Evolutionary conservation across 345 rosid species (phyloP), one percentile per base, ranked within the genome.

Genomic region (Zanthoxylum bungeanum): DNA sequence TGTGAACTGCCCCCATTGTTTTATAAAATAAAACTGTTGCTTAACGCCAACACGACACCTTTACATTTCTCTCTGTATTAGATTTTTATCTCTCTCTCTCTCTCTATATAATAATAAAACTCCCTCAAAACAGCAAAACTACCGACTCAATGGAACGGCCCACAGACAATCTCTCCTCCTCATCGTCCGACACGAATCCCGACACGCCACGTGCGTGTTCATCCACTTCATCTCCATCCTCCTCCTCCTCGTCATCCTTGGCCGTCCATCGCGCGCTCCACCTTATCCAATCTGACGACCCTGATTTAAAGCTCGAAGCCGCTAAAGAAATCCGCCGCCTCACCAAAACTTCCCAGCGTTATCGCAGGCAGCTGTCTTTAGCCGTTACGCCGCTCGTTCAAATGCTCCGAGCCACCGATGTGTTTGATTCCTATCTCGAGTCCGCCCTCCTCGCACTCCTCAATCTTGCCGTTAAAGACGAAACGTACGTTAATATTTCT

Each of bases 381-480:
- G 91, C 98, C 51, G 86, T 95, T 33, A 58, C 66, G 19, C 96
- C 96, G 4, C 92, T 95, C 9, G 99, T 95, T 61, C 85, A 89
- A 68, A 87, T 92, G 97, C 93, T 92, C 69, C 81, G 80, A 39
- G 51, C 66, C 25, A 84, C 69, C 24, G 86, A 82, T 64, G 84
- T 89, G 1, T 68, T 77, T 10, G 86, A 84, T 68, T 76, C 85
- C 16, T 73, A 84, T 71, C 82, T 74, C 55, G 92, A 89, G 76
- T 84, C 98, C 4, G 98, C 98, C 42, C 81, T 95, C 8, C 90
- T 91, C 51, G 99, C 99, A 22, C 96, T 95, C 37, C 97, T 92
- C 64, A 95, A 95, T 76, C 98, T 95, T 31, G 99, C 98, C 77
- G 99, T 95, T 60, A 88, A 92, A 80, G 97, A 95, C 70, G 99